Conservation (phyloP, 2,329 filamentous ascomycete species). For the Claviceps africana region DNA sequence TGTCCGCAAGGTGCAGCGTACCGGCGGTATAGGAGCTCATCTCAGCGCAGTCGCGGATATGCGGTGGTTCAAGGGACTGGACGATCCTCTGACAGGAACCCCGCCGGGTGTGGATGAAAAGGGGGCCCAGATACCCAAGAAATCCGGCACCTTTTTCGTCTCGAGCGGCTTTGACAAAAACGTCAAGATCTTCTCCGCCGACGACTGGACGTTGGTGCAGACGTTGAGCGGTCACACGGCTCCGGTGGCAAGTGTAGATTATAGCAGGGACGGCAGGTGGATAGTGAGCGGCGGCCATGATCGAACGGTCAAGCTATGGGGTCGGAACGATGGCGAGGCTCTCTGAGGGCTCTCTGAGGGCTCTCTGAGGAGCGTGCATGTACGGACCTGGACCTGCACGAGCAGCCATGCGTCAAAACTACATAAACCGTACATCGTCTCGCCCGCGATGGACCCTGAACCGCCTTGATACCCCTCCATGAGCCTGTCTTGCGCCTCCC, state of each 20-base stretch:
- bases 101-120: slow-evolving; percentile 49
- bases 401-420: background rate
- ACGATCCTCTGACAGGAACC: slow-evolving; percentile 53
- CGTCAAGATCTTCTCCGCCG: slow-evolving; percentile 88
- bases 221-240: slow-evolving; percentile 81
- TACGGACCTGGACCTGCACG: background rate
- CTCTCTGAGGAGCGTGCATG: slow-evolving; percentile 25
- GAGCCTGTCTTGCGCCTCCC: background rate
- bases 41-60: slow-evolving; percentile 84
- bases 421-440: background rate
- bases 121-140: slow-evolving; percentile 59
- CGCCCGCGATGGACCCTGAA: background rate
- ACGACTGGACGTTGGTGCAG: slow-evolving; percentile 88
- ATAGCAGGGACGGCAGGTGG: slow-evolving; percentile 75
- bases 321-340: slow-evolving; percentile 58
- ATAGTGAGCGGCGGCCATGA: slow-evolving; percentile 92
- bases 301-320: slow-evolving; percentile 92
- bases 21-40: slow-evolving; percentile 80
- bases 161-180: slow-evolving; percentile 87
- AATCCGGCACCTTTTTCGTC: slow-evolving; percentile 82
- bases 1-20: slow-evolving; percentile 71
- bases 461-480: background rate
- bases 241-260: slow-evolving; percentile 81
- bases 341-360: slow-evolving; percentile 33
- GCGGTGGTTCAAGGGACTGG: slow-evolving; percentile 81